Conservation (phyloP, 208 protist genomes). For the Leishmania martiniquensis region DNA sequence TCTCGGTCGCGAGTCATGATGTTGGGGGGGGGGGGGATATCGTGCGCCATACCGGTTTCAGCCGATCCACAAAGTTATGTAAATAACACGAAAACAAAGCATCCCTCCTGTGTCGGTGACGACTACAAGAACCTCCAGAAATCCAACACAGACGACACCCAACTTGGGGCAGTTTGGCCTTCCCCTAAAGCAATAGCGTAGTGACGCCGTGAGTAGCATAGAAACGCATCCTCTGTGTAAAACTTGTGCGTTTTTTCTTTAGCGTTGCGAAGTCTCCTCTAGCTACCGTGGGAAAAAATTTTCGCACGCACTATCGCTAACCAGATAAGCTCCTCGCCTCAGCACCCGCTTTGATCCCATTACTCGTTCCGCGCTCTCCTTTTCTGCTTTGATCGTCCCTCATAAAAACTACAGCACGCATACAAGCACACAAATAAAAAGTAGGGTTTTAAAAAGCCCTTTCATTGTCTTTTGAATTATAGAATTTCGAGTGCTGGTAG, state of each 20-base stretch:
- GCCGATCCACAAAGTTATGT: neutral
- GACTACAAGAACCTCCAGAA: no score
- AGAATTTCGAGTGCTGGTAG: neutral
- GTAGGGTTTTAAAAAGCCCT: neutral
- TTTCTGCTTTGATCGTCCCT: neutral
- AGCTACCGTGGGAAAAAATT: neutral
- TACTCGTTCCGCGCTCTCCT: neutral
- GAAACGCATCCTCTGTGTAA: neutral
- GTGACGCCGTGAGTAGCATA: no score
- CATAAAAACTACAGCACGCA: neutral
- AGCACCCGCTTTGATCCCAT: neutral
- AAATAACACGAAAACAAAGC: neutral
- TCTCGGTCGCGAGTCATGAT: neutral
- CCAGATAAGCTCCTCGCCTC: neutral
- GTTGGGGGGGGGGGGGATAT: no score
- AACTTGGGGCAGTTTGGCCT: neutral
- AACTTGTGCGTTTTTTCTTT: neutral
- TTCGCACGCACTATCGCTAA: neutral
- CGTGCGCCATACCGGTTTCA: neutral
- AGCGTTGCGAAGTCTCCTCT: no score
- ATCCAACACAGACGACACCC: neutral
- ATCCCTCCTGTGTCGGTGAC: neutral
- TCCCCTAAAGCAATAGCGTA: neutral
- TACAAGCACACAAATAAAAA: neutral
- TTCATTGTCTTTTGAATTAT: neutral